These are phyloP conservation scores for Penicillium subrubescens DNA, from an alignment of 495 filamentous ascomycete species.

Conservation along the genomic window DNA sequence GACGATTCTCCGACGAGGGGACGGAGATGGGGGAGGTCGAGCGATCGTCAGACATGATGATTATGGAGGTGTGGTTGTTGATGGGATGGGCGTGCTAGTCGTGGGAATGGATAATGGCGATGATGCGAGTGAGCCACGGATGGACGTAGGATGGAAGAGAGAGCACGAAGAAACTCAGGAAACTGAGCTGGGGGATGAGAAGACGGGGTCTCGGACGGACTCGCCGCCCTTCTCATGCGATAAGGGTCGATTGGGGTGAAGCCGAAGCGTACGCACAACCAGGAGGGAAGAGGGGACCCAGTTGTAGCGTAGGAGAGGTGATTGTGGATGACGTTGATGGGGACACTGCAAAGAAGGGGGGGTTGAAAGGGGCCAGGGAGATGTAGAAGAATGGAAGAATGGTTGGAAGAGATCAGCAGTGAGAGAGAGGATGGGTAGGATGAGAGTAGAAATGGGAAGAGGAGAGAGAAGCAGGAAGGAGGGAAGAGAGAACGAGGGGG, in stretches of 20 bases:
- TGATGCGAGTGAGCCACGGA: background rate
- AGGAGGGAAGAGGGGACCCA: slow-evolving; percentile 4
- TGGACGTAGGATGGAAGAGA: background rate
- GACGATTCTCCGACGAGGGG: slow-evolving; percentile 40
- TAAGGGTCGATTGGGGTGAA: slow-evolving; percentile 5
- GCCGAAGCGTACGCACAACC: slow-evolving; percentile 1
- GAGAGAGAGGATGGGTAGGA: background rate
- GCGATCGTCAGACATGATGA: slow-evolving; percentile 52
- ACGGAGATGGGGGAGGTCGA: slow-evolving; percentile 51
- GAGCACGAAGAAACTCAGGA: background rate
- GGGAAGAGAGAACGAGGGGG: slow-evolving; percentile 8
- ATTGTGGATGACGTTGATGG: slow-evolving; percentile 2
- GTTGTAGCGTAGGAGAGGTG: slow-evolving; percentile 4
- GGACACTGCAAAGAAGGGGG: background rate
- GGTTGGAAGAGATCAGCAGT: background rate
- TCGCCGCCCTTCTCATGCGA: slow-evolving; percentile 34
- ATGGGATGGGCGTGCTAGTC: background rate
- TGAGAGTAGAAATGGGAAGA: background rate
- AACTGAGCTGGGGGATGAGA: slow-evolving; percentile 14
- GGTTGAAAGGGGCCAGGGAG: background rate
- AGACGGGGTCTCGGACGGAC: slow-evolving; percentile 28
- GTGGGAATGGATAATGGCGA: slow-evolving; percentile 6
- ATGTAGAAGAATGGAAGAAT: slow-evolving; percentile 5
- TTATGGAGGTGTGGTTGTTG: background rate
- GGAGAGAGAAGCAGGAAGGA: slow-evolving; percentile 4